phyloP scores from a whole-genome alignment of 352 stramenopile genomes.

The Thraustochytrium sp. region DNA sequence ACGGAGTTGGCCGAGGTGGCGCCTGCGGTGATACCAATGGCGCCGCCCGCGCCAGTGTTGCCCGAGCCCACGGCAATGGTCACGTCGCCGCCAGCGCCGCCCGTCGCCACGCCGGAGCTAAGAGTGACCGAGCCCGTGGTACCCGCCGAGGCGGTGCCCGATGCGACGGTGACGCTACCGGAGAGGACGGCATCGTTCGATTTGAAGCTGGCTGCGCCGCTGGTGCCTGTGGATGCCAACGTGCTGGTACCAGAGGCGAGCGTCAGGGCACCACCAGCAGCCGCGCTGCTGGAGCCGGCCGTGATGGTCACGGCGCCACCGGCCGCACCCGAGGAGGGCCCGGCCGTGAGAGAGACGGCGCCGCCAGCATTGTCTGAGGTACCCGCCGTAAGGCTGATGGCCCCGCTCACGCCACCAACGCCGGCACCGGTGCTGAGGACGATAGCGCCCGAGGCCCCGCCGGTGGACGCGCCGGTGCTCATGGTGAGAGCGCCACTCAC shows the following conservation, averaged over 20 bases:
- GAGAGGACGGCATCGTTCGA: slow-evolving; percentile 1
- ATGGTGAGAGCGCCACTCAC: slow-evolving; percentile 64
- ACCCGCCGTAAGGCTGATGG: slow-evolving; percentile 58
- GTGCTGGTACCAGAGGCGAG: not conserved
- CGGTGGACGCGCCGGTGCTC: slow-evolving; percentile 58
- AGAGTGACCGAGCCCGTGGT: slow-evolving; percentile 51
- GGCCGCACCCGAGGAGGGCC: not conserved
- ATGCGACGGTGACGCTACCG: not conserved
- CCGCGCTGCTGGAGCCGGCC: slow-evolving; percentile 50
- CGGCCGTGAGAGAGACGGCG: slow-evolving; percentile 54
- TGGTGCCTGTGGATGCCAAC: not conserved
- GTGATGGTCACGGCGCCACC: slow-evolving; percentile 35
- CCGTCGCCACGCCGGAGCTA: not conserved
- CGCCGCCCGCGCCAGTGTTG: slow-evolving; percentile 64
- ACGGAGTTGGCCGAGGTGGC: slow-evolving; percentile 44
- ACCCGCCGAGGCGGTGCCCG: slow-evolving; percentile 49
- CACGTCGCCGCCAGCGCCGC: not conserved
- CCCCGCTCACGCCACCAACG: slow-evolving; percentile 57
- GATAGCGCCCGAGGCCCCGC: slow-evolving; percentile 54
- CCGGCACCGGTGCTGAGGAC: slow-evolving; percentile 59
- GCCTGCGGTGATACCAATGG: slow-evolving; percentile 59
- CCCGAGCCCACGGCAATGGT: slow-evolving; percentile 56
- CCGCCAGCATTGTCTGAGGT: slow-evolving; percentile 56
- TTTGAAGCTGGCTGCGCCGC: not conserved
- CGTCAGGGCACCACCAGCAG: not conserved